Evolutionary conservation across 306 rosid species (phyloP).

Genomic region (Ceratonia siliqua): DNA sequence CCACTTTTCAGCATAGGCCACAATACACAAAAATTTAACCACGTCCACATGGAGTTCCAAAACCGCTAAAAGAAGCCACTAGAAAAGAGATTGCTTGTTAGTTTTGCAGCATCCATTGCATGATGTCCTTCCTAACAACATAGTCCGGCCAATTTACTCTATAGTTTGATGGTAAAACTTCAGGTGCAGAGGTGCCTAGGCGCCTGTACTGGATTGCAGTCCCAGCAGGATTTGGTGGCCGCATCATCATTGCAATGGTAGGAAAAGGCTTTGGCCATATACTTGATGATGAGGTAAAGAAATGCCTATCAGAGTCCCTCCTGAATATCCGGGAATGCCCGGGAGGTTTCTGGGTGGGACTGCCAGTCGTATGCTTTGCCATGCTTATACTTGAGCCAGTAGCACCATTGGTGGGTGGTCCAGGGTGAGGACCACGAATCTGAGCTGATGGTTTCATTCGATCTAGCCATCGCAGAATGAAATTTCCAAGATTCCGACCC

Average conservation of each 20-base stretch:
- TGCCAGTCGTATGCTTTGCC: slow-evolving; percentile 40
- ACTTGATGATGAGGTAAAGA: slow-evolving; percentile 55
- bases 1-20: slow-evolving; percentile 10
- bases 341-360: slow-evolving; percentile 46
- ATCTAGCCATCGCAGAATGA: slow-evolving; percentile 73
- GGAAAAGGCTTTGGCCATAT: slow-evolving; percentile 52
- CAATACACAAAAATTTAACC: slow-evolving; percentile 15
- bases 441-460: slow-evolving; percentile 83
- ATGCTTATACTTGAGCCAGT: slow-evolving; percentile 36
- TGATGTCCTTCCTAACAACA: slow-evolving; percentile 67
- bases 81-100: slow-evolving; percentile 16
- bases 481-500: slow-evolving; percentile 83
- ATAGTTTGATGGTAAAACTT: slow-evolving; percentile 35
- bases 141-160: slow-evolving; percentile 45
- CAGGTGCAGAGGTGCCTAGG: slow-evolving; percentile 40
- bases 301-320: slow-evolving; percentile 60
- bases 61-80: slow-evolving; percentile 4
- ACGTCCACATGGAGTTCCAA: background rate
- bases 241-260: slow-evolving; percentile 60
- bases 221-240: slow-evolving; percentile 57
- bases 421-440: slow-evolving; percentile 52
- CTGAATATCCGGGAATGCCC: slow-evolving; percentile 40
- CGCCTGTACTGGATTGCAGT: slow-evolving; percentile 58
- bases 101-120: slow-evolving; percentile 73
- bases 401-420: slow-evolving; percentile 22